Evolutionary conservation across 1,284 basidiomycete species (phyloP), one percentile per base, ranked within the genome.

Genomic region (Ceratobasidium sp.): DNA sequence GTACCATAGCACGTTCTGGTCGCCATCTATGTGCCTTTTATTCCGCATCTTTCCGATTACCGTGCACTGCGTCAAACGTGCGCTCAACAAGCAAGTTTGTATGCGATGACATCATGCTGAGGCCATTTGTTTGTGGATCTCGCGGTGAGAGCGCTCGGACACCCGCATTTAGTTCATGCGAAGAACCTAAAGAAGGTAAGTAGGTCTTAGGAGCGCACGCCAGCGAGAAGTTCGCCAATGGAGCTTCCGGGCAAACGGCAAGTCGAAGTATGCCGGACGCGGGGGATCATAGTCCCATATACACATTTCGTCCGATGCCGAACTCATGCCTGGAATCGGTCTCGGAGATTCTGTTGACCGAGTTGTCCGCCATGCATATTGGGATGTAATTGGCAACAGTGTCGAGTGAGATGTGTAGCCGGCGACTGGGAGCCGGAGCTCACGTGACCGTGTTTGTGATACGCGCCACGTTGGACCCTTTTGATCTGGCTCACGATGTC

Each of bases 301-400:
- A 52, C 39, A 30, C 16, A 45, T 69, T 57, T 45, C 50, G 39
- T 69, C 64, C 64, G 64, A 39, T 67, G 48, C 46, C 62, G 23
- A 28, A 3, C 9, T 32, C 30, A 41, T 53, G 46, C 50, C 62
- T 12, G 34, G 28, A 32, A 3, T 45, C 58, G 18, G 10, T 43
- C 41, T 34, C 53, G 53, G 53, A 34, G 30, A 26, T 55, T 32
- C 30, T 14, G 14, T 55, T 14, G 53, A 8, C 53, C 53, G 53
- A 55, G 53, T n/a, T 34, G 53, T 18, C 53, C 53, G 32, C 32
- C 9, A 30, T 23, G 23, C 50, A 53, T 28, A 53, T 30, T 53
- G 50, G 12, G 46, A 14, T 50, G 46, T 50, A 9, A 21, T 30
- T 26, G 26, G 50, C 26, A 53, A 30, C 14, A 18, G 12, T 28